Evolutionary conservation across 768 basidiomycete species (phyloP).

Genomic region (Saitozyma podzolica): DNA sequence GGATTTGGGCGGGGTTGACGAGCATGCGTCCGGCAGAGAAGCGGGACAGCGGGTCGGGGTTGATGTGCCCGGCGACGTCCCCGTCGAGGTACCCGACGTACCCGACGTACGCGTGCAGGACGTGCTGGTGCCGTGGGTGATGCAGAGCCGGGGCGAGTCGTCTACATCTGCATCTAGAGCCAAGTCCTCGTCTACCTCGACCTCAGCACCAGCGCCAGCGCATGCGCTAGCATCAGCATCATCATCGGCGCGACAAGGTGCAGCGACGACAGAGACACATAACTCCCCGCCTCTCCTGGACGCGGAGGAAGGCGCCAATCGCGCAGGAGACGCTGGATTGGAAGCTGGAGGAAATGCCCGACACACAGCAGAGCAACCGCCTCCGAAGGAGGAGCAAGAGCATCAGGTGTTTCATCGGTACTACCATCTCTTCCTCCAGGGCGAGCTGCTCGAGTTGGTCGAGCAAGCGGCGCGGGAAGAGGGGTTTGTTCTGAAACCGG

Average conservation of each 20-base stretch:
- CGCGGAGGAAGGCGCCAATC: not conserved
- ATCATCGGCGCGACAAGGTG: too few species aligned
- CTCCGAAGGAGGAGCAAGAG: slow-evolving; percentile 4
- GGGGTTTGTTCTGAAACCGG: slow-evolving; percentile 20
- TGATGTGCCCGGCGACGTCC: not conserved
- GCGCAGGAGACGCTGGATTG: not conserved
- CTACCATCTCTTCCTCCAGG: slow-evolving; percentile 89
- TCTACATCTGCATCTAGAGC: not conserved
- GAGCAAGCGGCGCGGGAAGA: slow-evolving; percentile 62
- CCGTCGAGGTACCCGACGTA: not conserved
- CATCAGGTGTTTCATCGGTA: slow-evolving; percentile 74
- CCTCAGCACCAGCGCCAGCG: not conserved
- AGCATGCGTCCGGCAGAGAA: too few species aligned
- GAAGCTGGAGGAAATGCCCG: not conserved
- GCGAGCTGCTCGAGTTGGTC: slow-evolving; percentile 70
- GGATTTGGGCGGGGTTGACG: too few species aligned
- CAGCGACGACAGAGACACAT: too few species aligned
- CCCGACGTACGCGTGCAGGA: slow-evolving; percentile 39
- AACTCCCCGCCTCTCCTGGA: not conserved
- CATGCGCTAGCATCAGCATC: too few species aligned
- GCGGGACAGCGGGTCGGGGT: too few species aligned
- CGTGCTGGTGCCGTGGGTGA: slow-evolving; percentile 51
- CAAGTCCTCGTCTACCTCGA: not conserved
- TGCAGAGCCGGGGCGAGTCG: slow-evolving; percentile 14
- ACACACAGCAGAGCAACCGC: slow-evolving; percentile 1